A percentile compares a stretch with the other conserved stretches of the same genome.
Evolutionary conservation across 78 protist species (phyloP).

Genomic region (Guillardia theta): DNA sequence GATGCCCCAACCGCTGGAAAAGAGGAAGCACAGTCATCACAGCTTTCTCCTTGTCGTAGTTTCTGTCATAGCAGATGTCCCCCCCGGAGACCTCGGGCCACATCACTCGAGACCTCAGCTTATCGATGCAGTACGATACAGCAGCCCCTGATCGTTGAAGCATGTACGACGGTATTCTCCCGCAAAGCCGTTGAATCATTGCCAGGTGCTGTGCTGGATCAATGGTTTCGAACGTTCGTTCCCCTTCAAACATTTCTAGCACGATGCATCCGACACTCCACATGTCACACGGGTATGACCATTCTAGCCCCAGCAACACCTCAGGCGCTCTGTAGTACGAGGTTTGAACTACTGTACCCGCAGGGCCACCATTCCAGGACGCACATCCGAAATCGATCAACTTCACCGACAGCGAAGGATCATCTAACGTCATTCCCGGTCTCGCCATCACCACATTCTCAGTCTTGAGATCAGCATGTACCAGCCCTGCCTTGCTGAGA

Average conservation of each 20-base stretch:
- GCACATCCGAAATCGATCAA: slow-evolving; percentile 16
- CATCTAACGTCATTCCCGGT: not conserved
- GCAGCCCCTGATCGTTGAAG: not conserved
- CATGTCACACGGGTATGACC: slow-evolving; percentile 89
- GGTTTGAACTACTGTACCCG: not conserved
- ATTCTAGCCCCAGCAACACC: slow-evolving; percentile 54
- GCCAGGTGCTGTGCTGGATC: not conserved
- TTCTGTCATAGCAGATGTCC: not conserved
- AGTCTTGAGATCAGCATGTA: not conserved
- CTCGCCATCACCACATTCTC: not conserved
- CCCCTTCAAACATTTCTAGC: slow-evolving; percentile 66
- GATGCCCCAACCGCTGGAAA: not conserved
- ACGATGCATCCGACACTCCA: slow-evolving; percentile 92
- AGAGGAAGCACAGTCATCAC: not conserved
- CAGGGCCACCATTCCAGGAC: not conserved
- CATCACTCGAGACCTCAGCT: not conserved
- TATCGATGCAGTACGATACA: not conserved
- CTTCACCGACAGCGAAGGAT: not conserved
- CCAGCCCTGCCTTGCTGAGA: not conserved
- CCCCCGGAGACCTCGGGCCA: not conserved
- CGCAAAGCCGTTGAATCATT: not conserved
- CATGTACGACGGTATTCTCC: not conserved
- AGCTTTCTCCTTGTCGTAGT: not conserved
- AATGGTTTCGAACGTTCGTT: not conserved
- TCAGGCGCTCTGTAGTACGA: slow-evolving; percentile 5